These are phyloP conservation scores for Alternaria solani DNA, from an alignment of 2,329 filamentous ascomycete genomes.

Conservation along the genomic window DNA sequence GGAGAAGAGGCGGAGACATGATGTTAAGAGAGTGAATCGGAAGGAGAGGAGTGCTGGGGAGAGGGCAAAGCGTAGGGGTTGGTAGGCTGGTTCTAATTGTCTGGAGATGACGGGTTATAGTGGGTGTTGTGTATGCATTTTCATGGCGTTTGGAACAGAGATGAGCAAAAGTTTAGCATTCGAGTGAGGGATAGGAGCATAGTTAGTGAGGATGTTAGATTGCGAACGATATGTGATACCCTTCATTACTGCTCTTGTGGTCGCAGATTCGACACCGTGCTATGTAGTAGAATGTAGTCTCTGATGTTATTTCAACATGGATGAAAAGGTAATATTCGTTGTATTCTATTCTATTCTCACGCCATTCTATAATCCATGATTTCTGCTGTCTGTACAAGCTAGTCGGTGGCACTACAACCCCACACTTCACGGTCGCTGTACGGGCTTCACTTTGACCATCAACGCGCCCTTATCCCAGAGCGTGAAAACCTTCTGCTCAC, in stretches of 20 bases:
- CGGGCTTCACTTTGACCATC: slow-evolving; percentile 36
- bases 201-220: background rate
- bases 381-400: background rate
- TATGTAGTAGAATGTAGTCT: too few species aligned
- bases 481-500: slow-evolving; percentile 37
- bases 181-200: background rate
- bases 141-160: background rate
- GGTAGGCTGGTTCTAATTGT: slow-evolving; percentile 51
- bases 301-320: too few species aligned
- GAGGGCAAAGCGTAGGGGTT: slow-evolving; percentile 74
- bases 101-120: background rate
- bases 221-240: slow-evolving; percentile 1
- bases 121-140: slow-evolving; percentile 1
- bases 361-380: background rate
- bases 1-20: slow-evolving; percentile 78
- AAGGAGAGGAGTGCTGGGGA: slow-evolving; percentile 80
- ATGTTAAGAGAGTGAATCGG: slow-evolving; percentile 61
- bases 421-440: slow-evolving; percentile 5
- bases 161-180: background rate
- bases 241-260: background rate
- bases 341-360: background rate
- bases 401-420: background rate
- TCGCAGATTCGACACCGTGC: background rate
- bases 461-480: slow-evolving; percentile 47
- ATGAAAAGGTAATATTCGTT: background rate